Evolutionary conservation across 31 red algal genomes (phyloP).

Genomic region (Asparagopsis taxiformis): DNA sequence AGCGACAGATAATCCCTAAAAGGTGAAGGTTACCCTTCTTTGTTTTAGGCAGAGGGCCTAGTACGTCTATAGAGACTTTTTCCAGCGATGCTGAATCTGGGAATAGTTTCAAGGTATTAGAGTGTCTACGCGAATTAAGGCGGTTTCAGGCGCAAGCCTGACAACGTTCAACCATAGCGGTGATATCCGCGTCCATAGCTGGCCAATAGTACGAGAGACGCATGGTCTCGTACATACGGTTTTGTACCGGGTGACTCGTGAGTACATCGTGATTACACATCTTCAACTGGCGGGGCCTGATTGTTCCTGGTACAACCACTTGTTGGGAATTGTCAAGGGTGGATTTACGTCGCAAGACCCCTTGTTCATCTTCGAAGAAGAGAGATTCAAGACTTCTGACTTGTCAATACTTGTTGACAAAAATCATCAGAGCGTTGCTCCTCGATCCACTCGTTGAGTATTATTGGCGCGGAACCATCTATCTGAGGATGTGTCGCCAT

Average conservation of each 20-base stretch:
- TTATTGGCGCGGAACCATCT: neutral
- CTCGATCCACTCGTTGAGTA: neutral
- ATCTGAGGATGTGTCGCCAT: neutral
- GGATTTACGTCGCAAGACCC: neutral
- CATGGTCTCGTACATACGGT: conserved; percentile 5
- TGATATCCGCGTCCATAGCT: neutral
- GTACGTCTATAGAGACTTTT: conserved; percentile 2
- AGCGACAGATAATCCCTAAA: conserved; percentile 1
- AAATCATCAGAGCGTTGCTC: neutral
- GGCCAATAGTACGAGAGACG: conserved; percentile 15
- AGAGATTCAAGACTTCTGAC: neutral
- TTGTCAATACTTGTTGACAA: neutral
- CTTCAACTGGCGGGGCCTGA: neutral
- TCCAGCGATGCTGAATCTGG: neutral
- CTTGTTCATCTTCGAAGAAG: neutral
- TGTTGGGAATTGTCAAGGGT: neutral
- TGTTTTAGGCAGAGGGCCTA: neutral
- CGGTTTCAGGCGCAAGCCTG: neutral
- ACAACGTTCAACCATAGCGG: neutral
- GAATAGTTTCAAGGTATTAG: neutral
- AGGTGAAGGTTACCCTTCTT: neutral
- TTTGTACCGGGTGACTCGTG: neutral
- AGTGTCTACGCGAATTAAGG: neutral
- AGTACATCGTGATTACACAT: neutral
- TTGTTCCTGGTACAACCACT: neutral